phyloP scores from a whole-genome alignment of 148 eudicot genomes.

The Amaranthus cruentus region DNA sequence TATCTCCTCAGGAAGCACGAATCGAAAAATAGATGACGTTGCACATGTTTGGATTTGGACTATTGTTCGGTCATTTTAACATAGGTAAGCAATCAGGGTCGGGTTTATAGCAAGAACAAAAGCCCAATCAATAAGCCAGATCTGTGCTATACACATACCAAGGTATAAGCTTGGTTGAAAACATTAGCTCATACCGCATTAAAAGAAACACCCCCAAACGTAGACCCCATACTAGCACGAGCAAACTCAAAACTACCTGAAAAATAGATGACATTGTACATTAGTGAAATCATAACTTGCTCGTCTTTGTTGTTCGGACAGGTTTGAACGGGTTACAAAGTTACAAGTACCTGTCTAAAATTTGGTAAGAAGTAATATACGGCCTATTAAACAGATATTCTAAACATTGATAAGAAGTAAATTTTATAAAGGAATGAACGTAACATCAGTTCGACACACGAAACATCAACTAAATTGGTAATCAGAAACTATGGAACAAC shows the following conservation, averaged over 20 bases:
- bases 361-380: not conserved
- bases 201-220: conserved; percentile 81
- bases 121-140: conserved; percentile 2
- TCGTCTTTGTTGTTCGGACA: too few species aligned
- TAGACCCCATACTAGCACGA: conserved; percentile 86
- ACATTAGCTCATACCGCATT: conserved; percentile 53
- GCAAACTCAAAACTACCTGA: conserved; percentile 65
- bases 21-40: too few species aligned
- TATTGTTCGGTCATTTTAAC: too few species aligned
- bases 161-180: not conserved
- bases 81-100: not conserved
- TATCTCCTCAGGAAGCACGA: too few species aligned
- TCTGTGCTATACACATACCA: not conserved
- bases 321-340: too few species aligned
- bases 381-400: not conserved
- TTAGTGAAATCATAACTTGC: not conserved
- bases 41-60: too few species aligned
- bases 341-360: conserved; percentile 54
- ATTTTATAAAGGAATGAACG: not conserved
- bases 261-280: conserved; percentile 6
- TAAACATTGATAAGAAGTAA: not conserved
- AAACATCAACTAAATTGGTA: too few species aligned
- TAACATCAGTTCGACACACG: too few species aligned
- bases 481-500: too few species aligned
- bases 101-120: not conserved